Evolutionary conservation across 805 yeast genomes (phyloP).

Genomic region (Lipomyces chichibuensis): DNA sequence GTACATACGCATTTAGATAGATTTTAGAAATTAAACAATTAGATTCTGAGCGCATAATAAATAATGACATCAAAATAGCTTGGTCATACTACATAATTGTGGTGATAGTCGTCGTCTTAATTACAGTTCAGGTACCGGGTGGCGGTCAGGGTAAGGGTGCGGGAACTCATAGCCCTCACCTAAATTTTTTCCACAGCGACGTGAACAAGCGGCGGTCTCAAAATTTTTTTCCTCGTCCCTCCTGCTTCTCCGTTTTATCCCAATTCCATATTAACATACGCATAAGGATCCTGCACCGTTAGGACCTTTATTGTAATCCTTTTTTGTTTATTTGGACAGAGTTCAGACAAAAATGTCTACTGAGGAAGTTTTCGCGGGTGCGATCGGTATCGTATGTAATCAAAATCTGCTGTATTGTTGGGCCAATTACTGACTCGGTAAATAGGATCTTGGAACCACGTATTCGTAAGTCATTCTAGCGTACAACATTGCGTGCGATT

Average conservation of each 20-base stretch:
- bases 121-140: background rate
- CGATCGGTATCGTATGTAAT: slow-evolving; percentile 82
- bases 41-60: background rate
- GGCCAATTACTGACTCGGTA: background rate
- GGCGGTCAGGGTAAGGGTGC: background rate
- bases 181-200: background rate
- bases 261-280: background rate
- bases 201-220: background rate
- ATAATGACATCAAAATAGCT: too few relatives aligned
- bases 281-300: background rate
- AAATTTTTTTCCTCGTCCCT: background rate
- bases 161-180: background rate
- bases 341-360: slow-evolving; percentile 25
- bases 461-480: slow-evolving; percentile 35
- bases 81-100: too few relatives aligned
- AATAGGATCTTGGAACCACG: slow-evolving; percentile 40
- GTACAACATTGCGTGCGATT: background rate
- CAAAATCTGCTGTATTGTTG: background rate
- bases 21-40: background rate
- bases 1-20: background rate
- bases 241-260: background rate
- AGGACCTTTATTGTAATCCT: background rate
- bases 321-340: background rate
- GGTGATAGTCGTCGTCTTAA: background rate
- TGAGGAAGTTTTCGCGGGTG: slow-evolving; percentile 99